These are phyloP conservation scores for Beauveria scarabaeidicola DNA, from an alignment of 2,329 filamentous ascomycete genomes.

Conservation along the genomic window DNA sequence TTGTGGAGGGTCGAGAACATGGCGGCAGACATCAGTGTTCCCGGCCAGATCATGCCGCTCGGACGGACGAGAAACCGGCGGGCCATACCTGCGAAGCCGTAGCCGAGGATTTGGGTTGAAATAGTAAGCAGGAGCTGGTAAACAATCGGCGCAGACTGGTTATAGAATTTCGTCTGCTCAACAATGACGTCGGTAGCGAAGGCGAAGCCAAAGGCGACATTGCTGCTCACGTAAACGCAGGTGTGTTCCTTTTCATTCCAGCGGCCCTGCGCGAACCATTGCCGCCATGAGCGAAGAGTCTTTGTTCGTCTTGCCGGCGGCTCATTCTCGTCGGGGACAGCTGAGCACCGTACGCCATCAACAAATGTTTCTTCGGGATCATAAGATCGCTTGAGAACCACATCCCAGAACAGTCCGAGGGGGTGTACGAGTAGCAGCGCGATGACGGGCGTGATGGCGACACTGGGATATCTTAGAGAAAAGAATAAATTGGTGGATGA, in stretches of 20 bases:
- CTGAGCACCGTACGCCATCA: conserved; percentile 34
- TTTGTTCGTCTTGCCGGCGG: conserved; percentile 15
- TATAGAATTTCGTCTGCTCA: conserved; percentile 83
- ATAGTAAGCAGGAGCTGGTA: conserved; percentile 79
- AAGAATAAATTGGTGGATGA: conserved; percentile 85
- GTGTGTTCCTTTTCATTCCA: conserved; percentile 90
- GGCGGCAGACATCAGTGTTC: conserved; percentile 77
- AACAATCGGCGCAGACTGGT: conserved; percentile 64
- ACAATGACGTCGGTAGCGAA: conserved; percentile 88
- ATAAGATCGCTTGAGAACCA: conserved; percentile 54
- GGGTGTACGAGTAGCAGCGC: conserved; percentile 78
- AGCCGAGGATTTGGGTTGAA: conserved; percentile 79
- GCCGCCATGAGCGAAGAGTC: conserved; percentile 40
- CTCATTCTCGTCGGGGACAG: conserved; percentile 16
- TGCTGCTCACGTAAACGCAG: conserved; percentile 83
- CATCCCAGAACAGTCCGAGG: conserved; percentile 72
- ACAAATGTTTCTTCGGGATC: conserved; percentile 41
- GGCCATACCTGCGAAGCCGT: conserved; percentile 76
- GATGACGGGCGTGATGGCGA: conserved; percentile 83
- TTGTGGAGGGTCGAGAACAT: conserved; percentile 86
- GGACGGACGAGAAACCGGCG: conserved; percentile 75
- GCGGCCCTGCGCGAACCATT: conserved; percentile 69
- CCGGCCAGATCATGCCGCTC: conserved; percentile 86
- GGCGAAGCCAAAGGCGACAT: conserved; percentile 82
- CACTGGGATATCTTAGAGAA: conserved; percentile 81